These are phyloP conservation scores for Pneumocystis canis DNA, from an alignment of 1,139 yeast species.

Conservation along the genomic window DNA sequence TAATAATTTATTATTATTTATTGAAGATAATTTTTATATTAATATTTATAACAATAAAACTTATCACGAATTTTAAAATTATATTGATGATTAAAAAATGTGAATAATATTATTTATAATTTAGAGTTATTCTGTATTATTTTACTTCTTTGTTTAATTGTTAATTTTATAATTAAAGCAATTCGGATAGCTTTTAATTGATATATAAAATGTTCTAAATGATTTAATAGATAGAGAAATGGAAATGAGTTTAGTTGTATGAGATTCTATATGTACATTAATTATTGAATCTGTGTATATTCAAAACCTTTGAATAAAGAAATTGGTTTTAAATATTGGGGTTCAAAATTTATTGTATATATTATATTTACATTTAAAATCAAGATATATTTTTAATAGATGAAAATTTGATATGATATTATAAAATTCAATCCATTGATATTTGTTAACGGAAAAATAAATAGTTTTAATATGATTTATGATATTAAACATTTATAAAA, in stretches of 20 bases:
- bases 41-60: slow-evolving; percentile 84
- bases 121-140: slow-evolving; percentile 49
- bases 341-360: neutral
- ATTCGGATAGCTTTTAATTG: neutral
- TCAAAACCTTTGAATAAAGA: neutral
- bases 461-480: neutral
- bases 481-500: neutral
- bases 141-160: slow-evolving; percentile 1
- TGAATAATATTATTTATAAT: slow-evolving; percentile 54
- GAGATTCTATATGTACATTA: neutral
- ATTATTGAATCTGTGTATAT: neutral
- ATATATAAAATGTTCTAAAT: neutral
- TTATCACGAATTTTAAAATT: slow-evolving; percentile 53
- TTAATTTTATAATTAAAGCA: neutral
- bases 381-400: neutral
- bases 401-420: neutral
- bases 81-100: slow-evolving; percentile 35
- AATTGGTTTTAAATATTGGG: neutral
- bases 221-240: neutral
- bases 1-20: slow-evolving; percentile 61
- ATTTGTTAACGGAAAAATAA: neutral
- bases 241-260: neutral
- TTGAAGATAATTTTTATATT: slow-evolving; percentile 59
- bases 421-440: neutral
- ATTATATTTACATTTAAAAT: neutral